Base-by-base conservation (phyloP, 192 early-diverging fungal species). In the Mortierella claussenii region DNA sequence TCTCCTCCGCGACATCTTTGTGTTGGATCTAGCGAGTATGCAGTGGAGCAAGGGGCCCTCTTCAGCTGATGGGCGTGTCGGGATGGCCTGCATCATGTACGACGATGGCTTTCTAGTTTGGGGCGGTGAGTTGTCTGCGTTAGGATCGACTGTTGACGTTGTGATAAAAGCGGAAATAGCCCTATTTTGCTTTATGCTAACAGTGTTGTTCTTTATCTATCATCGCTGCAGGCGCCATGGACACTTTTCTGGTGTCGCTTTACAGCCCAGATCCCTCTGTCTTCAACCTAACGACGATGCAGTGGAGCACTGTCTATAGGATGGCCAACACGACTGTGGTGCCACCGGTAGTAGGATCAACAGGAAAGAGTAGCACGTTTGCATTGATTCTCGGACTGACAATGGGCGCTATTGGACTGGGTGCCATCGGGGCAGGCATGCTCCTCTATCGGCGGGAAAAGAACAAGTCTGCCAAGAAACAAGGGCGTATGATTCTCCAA, bases 101-200 rank as follows among this genome's bases (percentile, higher is more conserved):
- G 49, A 74, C 5, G 69, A 74, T 15, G 69, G 69, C 2, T 65
- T 74, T n/a, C 34, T 65, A 18, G 40, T 48, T 8, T 65, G 61
- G 61, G 69, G 69, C 4, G 69, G 69, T 58, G 65, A 10, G 34
- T 24, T 47, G 33, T 43, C 17, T 33, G 7, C n/a, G 4, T 17
- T 9, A 13, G 27, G 23, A 26, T 3, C n/a, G n/a, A n/a, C n/a
- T n/a, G n/a, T n/a, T n/a, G n/a, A n/a, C n/a, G n/a, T n/a, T n/a
- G n/a, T n/a, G n/a, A n/a, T n/a, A n/a, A n/a, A n/a, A n/a, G n/a
- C n/a, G n/a, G n/a, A n/a, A n/a, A n/a, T n/a, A n/a, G n/a, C n/a
- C n/a, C n/a, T n/a, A n/a, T 53, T 53, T 27, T 53, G 2, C 5
- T 32, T 28, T 26, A 53, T 31, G 3, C 30, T 2, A 28, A 32